phyloP scores from a whole-genome alignment of 208 protist genomes.

The Lotmaria passim region DNA sequence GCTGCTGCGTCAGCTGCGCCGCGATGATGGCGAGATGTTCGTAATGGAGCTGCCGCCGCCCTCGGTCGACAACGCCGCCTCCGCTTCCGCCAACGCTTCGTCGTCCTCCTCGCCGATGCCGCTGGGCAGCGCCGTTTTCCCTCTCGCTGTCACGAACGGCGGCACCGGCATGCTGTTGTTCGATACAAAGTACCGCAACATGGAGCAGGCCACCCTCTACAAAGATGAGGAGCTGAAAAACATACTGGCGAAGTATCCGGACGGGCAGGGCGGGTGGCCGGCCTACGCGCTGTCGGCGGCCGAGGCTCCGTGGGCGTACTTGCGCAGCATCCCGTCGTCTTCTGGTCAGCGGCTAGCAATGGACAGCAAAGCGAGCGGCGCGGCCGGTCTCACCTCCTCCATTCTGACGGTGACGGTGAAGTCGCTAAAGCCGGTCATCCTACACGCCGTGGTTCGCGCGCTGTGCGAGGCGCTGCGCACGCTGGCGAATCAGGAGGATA shows the following conservation, averaged over 20 bases:
- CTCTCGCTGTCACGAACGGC: constrained; percentile 67
- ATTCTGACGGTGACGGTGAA: constrained; percentile 37
- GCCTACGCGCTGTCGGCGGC: constrained; percentile 27
- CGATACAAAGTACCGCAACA: constrained; percentile 62
- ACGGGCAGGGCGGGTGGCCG: constrained; percentile 79
- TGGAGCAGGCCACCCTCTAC: constrained; percentile 81
- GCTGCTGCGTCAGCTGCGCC: constrained; percentile 49
- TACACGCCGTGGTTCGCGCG: constrained; percentile 32
- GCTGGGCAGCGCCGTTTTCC: constrained; percentile 39
- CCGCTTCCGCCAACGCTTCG: constrained; percentile 2
- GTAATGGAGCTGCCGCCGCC: constrained; percentile 47
- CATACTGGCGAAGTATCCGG: constrained; percentile 81
- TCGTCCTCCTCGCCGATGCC: neutral
- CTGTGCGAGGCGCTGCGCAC: constrained; percentile 28
- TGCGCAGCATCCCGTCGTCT: constrained; percentile 33
- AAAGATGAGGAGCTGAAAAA: constrained; percentile 76
- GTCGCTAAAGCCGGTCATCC: constrained; percentile 34
- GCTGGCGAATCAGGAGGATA: no score
- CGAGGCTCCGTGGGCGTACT: constrained; percentile 30
- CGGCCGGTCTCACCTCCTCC: constrained; percentile 20
- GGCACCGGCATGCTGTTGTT: constrained; percentile 61
- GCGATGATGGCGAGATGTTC: constrained; percentile 59
- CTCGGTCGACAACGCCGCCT: neutral
- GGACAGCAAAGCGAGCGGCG: constrained; percentile 7
- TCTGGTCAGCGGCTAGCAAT: constrained; percentile 12